Conservation (phyloP, 192 early-diverging fungal species). For the Oehlia diaphana region DNA sequence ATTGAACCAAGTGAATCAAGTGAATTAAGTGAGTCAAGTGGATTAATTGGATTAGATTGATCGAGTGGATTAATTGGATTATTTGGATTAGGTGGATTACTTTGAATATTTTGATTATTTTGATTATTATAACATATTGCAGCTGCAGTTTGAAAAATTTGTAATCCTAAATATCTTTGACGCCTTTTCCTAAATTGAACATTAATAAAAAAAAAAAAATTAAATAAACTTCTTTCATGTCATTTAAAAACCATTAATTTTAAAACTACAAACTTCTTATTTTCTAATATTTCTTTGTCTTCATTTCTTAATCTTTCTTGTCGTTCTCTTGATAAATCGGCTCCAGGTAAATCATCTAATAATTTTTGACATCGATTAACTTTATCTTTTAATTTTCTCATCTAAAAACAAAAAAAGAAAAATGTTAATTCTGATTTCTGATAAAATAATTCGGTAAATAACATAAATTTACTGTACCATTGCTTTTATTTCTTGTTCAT, state of each 20-base stretch:
- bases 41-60: no score
- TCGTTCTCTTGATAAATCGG: slow-evolving; percentile 25
- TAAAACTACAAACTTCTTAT: slow-evolving; percentile 16
- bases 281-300: slow-evolving; percentile 25
- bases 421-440: neutral
- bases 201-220: no score
- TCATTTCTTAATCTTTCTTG: slow-evolving; percentile 16
- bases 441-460: neutral
- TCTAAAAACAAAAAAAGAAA: neutral
- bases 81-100: no score
- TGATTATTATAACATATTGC: neutral
- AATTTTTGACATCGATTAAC: slow-evolving; percentile 28
- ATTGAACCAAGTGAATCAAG: no score
- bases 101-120: neutral
- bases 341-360: slow-evolving; percentile 25
- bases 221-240: no score
- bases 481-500: slow-evolving; percentile 10
- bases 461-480: neutral
- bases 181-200: neutral
- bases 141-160: neutral
- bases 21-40: no score
- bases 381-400: slow-evolving; percentile 19
- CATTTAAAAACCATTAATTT: no score
- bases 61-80: no score
- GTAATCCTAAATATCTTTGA: neutral